Percentiles rank a stretch among this genome's conserved stretches.
phyloP scores from a whole-genome alignment of 768 basidiomycete species.

The Baorangia bicolor region DNA sequence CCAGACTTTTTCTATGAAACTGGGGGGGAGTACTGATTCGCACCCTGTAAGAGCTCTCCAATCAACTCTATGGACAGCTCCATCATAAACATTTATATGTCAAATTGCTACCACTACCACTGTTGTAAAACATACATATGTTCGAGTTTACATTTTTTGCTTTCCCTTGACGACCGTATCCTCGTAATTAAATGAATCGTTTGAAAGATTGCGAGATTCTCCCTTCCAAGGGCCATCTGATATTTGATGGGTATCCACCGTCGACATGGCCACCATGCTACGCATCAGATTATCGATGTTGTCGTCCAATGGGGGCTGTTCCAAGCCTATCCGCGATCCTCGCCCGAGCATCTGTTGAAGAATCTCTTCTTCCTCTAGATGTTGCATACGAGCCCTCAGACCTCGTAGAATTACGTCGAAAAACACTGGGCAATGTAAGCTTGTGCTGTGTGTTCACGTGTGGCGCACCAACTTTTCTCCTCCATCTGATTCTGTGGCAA shows the following conservation, averaged over 20 bases:
- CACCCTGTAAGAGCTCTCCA: no score
- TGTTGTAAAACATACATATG: background rate
- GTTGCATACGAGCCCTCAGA: slow-evolving; percentile 37
- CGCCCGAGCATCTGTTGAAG: slow-evolving; percentile 40
- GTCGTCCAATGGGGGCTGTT: slow-evolving; percentile 35
- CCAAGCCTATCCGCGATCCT: slow-evolving; percentile 36
- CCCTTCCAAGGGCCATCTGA: slow-evolving; percentile 34
- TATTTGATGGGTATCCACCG: slow-evolving; percentile 12
- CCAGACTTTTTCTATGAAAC: slow-evolving; percentile 58
- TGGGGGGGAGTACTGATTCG: slow-evolving; percentile 33
- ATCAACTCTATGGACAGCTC: background rate
- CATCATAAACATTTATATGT: background rate
- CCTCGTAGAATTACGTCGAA: slow-evolving; percentile 38
- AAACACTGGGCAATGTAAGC: slow-evolving; percentile 30
- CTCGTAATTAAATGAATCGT: slow-evolving; percentile 23
- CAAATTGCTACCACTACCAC: background rate
- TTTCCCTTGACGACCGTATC: slow-evolving; percentile 30
- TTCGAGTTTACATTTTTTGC: slow-evolving; percentile 16
- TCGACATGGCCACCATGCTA: slow-evolving; percentile 37
- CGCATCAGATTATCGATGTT: slow-evolving; percentile 43
- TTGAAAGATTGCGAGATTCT: slow-evolving; percentile 2
- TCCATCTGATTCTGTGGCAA: slow-evolving; percentile 33
- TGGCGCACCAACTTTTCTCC: slow-evolving; percentile 38
- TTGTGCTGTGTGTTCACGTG: background rate
- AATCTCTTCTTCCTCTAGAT: slow-evolving; percentile 45